Evolutionary conservation across 202 grass and related monocot species (phyloP).

Genomic region (Zoysia matrella): DNA sequence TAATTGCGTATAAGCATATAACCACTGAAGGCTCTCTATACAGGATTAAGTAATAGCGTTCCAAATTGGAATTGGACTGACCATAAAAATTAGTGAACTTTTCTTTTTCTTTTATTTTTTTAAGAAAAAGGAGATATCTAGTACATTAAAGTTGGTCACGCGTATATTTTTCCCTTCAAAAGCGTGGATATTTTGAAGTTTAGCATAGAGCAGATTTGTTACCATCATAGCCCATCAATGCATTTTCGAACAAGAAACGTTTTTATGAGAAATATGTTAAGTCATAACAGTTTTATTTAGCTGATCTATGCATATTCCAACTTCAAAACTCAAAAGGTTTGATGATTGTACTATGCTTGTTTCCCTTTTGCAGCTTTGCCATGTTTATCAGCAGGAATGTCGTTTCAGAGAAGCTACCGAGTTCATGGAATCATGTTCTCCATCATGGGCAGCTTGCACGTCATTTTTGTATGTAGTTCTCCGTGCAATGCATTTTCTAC

Average conservation of each 20-base stretch:
- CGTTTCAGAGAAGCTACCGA: conserved; percentile 70
- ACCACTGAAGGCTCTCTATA: not conserved
- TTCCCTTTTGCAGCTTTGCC: not conserved
- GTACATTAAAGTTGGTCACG: not conserved
- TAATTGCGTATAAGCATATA: not conserved
- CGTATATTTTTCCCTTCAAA: not conserved
- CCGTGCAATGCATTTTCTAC: not conserved
- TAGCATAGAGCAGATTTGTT: not conserved
- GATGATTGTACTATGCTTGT: conserved; percentile 1
- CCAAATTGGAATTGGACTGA: not conserved
- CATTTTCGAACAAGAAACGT: not conserved
- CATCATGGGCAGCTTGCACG: conserved; percentile 56
- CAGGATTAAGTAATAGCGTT: not conserved
- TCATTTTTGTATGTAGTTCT: conserved; percentile 13
- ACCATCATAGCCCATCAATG: not conserved
- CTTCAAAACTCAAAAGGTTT: not conserved
- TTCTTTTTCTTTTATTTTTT: not conserved
- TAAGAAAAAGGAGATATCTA: not conserved
- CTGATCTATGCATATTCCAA: not conserved
- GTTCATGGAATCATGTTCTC: conserved; percentile 77
- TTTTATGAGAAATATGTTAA: not conserved
- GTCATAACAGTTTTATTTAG: not conserved
- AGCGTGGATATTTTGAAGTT: not conserved
- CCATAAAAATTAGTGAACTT: not conserved
- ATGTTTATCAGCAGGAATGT: conserved; percentile 58